phyloP scores from a whole-genome alignment of 2,329 filamentous ascomycete species.

The Colletotrichum euphorbiae region DNA sequence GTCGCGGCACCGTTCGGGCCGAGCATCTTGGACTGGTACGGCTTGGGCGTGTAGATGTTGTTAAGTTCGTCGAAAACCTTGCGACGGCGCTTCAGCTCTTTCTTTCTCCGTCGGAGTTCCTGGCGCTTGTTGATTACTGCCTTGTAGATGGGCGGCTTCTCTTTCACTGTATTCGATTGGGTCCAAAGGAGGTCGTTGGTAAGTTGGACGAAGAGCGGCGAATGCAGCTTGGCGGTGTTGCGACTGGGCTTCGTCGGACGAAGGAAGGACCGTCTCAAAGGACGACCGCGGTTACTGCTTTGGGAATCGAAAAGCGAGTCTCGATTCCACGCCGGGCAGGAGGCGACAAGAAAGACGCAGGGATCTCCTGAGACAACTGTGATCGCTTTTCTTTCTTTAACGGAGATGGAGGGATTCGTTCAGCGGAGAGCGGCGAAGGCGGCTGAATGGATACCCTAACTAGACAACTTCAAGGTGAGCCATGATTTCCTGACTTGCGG shows the following conservation, averaged over 20 bases:
- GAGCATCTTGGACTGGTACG: conserved; percentile 61
- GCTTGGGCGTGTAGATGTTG: conserved; percentile 58
- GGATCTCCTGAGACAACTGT: conserved; percentile 11
- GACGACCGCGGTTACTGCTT: conserved; percentile 14
- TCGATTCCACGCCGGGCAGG: conserved; percentile 18
- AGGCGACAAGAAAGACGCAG: neutral
- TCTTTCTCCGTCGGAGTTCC: conserved; percentile 49
- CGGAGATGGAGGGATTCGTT: conserved; percentile 11
- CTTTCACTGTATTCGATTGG: conserved; percentile 40
- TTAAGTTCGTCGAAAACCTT: conserved; percentile 54
- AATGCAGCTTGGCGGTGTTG: conserved; percentile 74
- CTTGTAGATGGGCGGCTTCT: conserved; percentile 40
- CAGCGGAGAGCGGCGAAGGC: conserved; percentile 19
- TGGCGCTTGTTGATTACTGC: conserved; percentile 49
- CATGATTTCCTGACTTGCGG: conserved; percentile 35
- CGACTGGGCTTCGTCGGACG: neutral
- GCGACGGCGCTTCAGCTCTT: conserved; percentile 50
- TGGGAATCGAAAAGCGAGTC: conserved; percentile 15
- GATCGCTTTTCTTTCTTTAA: conserved; percentile 27
- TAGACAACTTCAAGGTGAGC: conserved; percentile 34
- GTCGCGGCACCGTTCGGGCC: conserved; percentile 47
- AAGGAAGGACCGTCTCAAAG: conserved; percentile 16
- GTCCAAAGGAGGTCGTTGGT: conserved; percentile 57
- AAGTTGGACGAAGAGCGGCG: conserved; percentile 74
- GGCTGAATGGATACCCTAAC: conserved; percentile 18